These are phyloP conservation scores for Paramecium sonneborni DNA, from an alignment of 73 alveolate species.

Conservation along the genomic window DNA sequence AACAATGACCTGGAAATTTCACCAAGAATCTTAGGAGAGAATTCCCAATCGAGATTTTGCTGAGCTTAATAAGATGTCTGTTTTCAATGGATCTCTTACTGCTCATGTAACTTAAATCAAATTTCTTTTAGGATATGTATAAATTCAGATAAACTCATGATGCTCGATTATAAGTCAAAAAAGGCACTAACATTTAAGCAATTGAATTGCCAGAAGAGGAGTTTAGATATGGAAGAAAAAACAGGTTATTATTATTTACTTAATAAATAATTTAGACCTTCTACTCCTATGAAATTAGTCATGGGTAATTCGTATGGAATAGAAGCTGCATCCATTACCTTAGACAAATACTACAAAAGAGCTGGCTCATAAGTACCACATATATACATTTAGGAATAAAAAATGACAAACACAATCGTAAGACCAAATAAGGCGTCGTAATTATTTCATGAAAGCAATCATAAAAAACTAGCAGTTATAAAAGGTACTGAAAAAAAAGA, in stretches of 20 bases:
- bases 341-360: background rate
- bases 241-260: constrained; percentile 34
- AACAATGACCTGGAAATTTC: constrained; percentile 80
- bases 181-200: constrained; percentile 35
- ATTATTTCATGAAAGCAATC: constrained; percentile 39
- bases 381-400: background rate
- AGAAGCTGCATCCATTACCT: constrained; percentile 61
- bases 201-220: constrained; percentile 67
- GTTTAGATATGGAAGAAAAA: constrained; percentile 61
- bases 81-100: constrained; percentile 67
- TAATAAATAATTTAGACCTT: constrained; percentile 66
- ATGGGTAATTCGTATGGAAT: constrained; percentile 76
- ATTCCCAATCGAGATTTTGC: constrained; percentile 77
- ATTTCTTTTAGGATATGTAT: constrained; percentile 14
- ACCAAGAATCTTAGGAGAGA: constrained; percentile 71
- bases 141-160: constrained; percentile 50
- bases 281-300: constrained; percentile 81
- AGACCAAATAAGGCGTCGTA: background rate
- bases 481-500: constrained; percentile 45
- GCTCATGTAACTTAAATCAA: constrained; percentile 49
- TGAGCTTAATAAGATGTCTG: constrained; percentile 74
- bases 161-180: constrained; percentile 51
- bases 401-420: constrained; percentile 21
- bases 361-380: constrained; percentile 1
- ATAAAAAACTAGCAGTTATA: constrained; percentile 36